Percentiles rank a stretch among this genome's conserved stretches.
Evolutionary conservation across 1,284 basidiomycete genomes (phyloP).

Genomic region (Tausonia pullulans): DNA sequence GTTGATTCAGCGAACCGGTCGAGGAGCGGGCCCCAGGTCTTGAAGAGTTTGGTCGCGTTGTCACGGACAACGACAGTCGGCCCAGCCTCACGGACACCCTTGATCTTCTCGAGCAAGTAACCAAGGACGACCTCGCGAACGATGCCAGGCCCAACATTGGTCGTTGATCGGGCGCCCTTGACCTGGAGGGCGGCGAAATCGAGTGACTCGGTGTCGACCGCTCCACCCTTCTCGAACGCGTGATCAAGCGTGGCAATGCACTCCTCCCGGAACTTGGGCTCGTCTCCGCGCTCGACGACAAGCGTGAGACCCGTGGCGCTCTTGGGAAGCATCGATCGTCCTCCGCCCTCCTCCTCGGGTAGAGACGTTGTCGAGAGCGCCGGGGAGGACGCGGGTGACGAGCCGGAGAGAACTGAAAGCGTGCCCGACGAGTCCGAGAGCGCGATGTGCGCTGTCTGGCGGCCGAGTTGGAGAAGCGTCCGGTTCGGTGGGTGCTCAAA

Average conservation of each 20-base stretch:
- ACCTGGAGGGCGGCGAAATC: slow-evolving; percentile 25
- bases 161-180: slow-evolving; percentile 15
- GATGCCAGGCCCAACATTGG: slow-evolving; percentile 23
- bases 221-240: slow-evolving; percentile 33
- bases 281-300: slow-evolving; percentile 15
- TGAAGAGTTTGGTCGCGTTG: slow-evolving; percentile 13
- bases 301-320: slow-evolving; percentile 22
- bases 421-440: slow-evolving; percentile 25
- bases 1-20: slow-evolving; percentile 10
- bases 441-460: slow-evolving; percentile 25
- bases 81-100: slow-evolving; percentile 19
- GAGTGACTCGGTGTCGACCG: slow-evolving; percentile 30
- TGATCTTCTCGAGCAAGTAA: slow-evolving; percentile 29
- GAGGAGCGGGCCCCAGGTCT: slow-evolving; percentile 13
- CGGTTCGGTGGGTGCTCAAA: slow-evolving; percentile 36
- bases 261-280: slow-evolving; percentile 13
- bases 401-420: slow-evolving; percentile 32
- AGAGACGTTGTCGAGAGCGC: slow-evolving; percentile 19
- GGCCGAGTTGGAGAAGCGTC: slow-evolving; percentile 31
- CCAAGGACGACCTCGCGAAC: slow-evolving; percentile 32
- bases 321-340: background rate
- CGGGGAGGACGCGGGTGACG: slow-evolving; percentile 26
- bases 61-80: slow-evolving; percentile 22
- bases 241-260: slow-evolving; percentile 28
- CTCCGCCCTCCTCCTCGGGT: slow-evolving; percentile 17